phyloP scores from a whole-genome alignment of 768 basidiomycete species.

The Suillus clintonianus region DNA sequence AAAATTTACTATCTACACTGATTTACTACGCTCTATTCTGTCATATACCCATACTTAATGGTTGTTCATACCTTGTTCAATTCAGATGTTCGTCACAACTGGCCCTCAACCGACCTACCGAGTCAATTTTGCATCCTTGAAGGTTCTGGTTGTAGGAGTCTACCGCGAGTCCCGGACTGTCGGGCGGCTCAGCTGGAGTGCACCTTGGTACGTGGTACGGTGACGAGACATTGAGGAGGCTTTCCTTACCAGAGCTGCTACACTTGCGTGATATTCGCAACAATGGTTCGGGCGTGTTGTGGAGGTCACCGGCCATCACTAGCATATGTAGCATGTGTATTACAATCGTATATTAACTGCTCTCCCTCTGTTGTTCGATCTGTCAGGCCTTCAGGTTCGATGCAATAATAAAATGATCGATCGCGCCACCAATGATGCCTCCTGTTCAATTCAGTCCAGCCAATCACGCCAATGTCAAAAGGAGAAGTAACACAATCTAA shows the following conservation, averaged over 20 bases:
- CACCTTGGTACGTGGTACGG: constrained; percentile 13
- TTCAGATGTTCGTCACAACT: neutral
- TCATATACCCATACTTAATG: neutral
- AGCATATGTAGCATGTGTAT: neutral
- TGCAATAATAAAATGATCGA: neutral
- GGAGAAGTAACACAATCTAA: neutral
- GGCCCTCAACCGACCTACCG: neutral
- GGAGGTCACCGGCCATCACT: neutral
- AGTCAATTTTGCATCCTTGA: too few species aligned
- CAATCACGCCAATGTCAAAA: too few species aligned
- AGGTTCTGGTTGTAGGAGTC: constrained; percentile 30
- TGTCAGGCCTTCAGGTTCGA: neutral
- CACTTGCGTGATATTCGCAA: constrained; percentile 8
- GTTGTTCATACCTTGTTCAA: neutral
- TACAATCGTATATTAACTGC: neutral
- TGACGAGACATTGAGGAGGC: constrained; percentile 16
- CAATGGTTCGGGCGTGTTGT: neutral
- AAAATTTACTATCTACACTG: neutral
- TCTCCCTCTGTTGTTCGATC: neutral
- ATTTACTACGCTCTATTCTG: neutral
- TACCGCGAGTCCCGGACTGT: constrained; percentile 36
- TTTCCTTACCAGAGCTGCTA: constrained; percentile 38
- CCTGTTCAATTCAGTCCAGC: too few species aligned
- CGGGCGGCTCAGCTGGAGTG: constrained; percentile 29
- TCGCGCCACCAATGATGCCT: neutral